phyloP scores from a whole-genome alignment of 2,329 filamentous ascomycete genomes.

The Ophiostoma perfectum region DNA sequence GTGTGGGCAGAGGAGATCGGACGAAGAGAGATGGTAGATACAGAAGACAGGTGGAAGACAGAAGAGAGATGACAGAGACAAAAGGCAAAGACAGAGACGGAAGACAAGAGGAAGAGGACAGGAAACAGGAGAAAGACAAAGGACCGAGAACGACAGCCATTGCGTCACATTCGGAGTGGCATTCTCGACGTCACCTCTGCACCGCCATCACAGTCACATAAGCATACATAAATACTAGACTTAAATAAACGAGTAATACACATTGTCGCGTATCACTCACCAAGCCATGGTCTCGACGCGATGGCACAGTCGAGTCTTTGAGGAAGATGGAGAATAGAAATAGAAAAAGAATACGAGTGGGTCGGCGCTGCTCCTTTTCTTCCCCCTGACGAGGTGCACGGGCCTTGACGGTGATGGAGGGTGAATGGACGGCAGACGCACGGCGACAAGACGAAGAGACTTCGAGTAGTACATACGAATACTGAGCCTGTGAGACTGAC shows the following conservation, averaged over 20 bases:
- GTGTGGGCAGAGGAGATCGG: neutral
- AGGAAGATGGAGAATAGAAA: neutral
- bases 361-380: neutral
- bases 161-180: neutral
- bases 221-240: neutral
- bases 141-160: neutral
- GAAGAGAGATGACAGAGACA: neutral
- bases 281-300: neutral
- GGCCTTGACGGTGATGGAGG: neutral
- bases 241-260: too few species aligned
- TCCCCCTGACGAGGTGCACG: constrained; percentile 2
- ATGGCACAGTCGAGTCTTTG: too few species aligned
- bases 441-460: neutral
- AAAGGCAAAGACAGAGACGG: neutral
- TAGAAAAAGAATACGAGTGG: neutral
- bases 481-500: neutral
- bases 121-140: neutral
- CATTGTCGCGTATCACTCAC: too few species aligned
- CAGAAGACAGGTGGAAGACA: neutral
- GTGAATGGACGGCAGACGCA: neutral
- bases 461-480: neutral
- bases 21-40: neutral
- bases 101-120: neutral
- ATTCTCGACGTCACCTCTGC: neutral
- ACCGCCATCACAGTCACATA: neutral